These are phyloP conservation scores for Ogataea nitratoaversa DNA, from an alignment of 805 yeast genomes.

Conservation along the genomic window DNA sequence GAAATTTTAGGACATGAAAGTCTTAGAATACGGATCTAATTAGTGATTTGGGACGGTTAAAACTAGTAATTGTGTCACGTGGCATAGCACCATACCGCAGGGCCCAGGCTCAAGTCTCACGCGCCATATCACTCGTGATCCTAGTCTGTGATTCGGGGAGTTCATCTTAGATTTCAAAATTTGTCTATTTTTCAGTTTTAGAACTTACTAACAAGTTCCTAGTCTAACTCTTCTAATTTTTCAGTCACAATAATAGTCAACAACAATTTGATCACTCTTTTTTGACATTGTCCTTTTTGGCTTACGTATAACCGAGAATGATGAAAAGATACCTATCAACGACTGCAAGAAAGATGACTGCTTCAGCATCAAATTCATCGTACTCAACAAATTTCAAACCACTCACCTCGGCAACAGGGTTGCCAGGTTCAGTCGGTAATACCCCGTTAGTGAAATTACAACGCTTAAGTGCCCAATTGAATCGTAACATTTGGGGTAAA, in stretches of 20 bases:
- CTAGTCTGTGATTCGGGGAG: no score
- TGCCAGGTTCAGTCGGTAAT: slow-evolving; percentile 86
- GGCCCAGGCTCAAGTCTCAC: no score
- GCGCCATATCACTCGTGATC: no score
- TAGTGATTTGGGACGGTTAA: no score
- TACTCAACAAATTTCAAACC: slow-evolving; percentile 52
- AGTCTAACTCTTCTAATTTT: no score
- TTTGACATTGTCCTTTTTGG: background rate
- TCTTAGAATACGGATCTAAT: no score
- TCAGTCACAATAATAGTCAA: no score
- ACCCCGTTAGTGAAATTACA: slow-evolving; percentile 75
- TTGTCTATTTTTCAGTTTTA: no score
- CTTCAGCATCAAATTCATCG: slow-evolving; percentile 10
- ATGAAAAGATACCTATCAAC: slow-evolving; percentile 16
- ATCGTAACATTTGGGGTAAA: slow-evolving; percentile 79
- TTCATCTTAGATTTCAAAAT: no score
- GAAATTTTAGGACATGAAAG: no score
- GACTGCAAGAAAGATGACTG: background rate
- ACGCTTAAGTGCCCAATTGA: slow-evolving; percentile 50
- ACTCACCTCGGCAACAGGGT: slow-evolving; percentile 59
- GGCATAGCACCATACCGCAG: slow-evolving; percentile 15
- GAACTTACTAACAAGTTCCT: no score
- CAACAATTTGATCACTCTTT: no score
- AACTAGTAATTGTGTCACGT: slow-evolving; percentile 10
- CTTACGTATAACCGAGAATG: background rate